Evolutionary conservation across 495 filamentous ascomycete species (phyloP), one percentile per base, ranked within the genome.

Genomic region (Lasiosphaeris hirsuta): DNA sequence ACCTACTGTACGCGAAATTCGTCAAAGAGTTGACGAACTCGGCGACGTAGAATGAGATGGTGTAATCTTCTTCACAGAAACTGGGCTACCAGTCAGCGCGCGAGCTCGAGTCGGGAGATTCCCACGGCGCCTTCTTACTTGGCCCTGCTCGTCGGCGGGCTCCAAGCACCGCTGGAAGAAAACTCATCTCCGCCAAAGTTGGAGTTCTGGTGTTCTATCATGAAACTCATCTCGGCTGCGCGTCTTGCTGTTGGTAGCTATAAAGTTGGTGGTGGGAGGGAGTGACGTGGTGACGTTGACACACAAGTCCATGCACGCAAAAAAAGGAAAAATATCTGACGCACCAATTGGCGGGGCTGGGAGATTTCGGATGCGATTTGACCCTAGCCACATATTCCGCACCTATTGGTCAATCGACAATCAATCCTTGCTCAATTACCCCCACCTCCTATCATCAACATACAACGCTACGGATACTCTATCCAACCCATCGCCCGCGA

Each of bases 21-120:
- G 56, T 52, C n/a, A 58, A 23, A 3, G 56, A 52, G 56, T 58
- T 58, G 56, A 58, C 35, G 39, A 58, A 40, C 40, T 58, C 56
- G 40, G 56, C 49, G 14, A 58, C 35, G 48, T 53, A 58, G 18
- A 40, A 58, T 14, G 49, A 33, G 30, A 52, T 58, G 39, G 40
- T 18, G 39, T 58, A 58, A 30, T 58, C 51, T 15, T 59, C 57
- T 15, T 59, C 57, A 17, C 57, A 58, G 44, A 58, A 58, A 18
- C 51, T 59, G 52, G 48, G 8, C 7, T 13, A 3, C 8, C 8
- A 15, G 30, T 51, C 7, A 38, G 33, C 14, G 23, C n/a, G 48
- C 1, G n/a, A 39, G 17, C 8, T 9, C n/a, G 13, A 15, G 9
- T 30, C 36, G 15, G 50, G 38, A 14, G 18, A 19, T n/a, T n/a